phyloP scores from a whole-genome alignment of 2,329 filamentous ascomycete species.

The Colletotrichum sp. region DNA sequence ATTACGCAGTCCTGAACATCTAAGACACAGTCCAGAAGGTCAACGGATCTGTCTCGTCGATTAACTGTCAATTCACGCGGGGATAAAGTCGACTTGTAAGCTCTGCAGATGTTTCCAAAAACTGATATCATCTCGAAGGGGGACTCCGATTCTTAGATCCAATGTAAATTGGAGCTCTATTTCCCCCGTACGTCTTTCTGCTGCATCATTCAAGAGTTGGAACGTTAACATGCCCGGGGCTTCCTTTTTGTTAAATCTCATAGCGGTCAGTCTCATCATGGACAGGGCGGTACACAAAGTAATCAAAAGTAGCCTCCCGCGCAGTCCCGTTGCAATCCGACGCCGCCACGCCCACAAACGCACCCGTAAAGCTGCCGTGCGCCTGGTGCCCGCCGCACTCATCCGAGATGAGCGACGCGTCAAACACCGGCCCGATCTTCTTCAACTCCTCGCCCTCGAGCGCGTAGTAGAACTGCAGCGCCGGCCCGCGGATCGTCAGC shows the following conservation, averaged over 20 bases:
- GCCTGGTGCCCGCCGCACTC: constrained; percentile 67
- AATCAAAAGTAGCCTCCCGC: constrained; percentile 52
- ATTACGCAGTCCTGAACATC: neutral
- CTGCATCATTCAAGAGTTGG: neutral
- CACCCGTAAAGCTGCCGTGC: constrained; percentile 69
- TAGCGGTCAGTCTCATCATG: constrained; percentile 54
- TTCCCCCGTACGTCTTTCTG: neutral
- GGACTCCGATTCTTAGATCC: neutral
- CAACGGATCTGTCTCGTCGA: rapidly evolving
- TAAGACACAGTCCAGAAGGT: neutral
- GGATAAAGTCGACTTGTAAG: neutral
- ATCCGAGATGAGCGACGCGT: constrained; percentile 65
- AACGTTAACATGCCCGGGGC: neutral
- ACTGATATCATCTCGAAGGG: neutral
- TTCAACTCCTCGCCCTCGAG: constrained; percentile 49
- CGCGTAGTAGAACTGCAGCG: constrained; percentile 63
- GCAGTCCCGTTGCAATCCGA: constrained; percentile 60
- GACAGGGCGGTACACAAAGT: constrained; percentile 56
- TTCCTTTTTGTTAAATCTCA: constrained; percentile 28
- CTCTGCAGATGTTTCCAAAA: neutral
- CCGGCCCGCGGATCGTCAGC: constrained; percentile 53
- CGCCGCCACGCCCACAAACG: constrained; percentile 61
- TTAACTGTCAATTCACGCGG: neutral
- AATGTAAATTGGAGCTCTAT: neutral
- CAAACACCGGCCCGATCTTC: constrained; percentile 58